phyloP scores from a whole-genome alignment of 225 moss, liverwort and hornwort genomes.

The Polytrichum formosum region DNA sequence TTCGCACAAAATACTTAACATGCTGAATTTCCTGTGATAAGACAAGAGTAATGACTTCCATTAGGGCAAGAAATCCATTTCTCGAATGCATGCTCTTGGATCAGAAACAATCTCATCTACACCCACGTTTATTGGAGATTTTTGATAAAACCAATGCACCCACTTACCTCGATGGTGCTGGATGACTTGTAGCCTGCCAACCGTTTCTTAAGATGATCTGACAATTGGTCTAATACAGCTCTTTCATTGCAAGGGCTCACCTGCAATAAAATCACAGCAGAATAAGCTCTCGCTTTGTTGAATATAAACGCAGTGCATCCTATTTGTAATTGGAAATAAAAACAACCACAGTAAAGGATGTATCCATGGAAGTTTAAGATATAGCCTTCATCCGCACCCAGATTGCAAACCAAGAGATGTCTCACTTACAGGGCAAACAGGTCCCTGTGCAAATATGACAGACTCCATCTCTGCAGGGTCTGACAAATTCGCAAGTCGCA shows the following conservation, averaged over 20 bases:
- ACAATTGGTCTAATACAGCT: slow-evolving; percentile 84
- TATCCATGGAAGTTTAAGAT: neutral
- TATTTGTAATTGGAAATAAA: neutral
- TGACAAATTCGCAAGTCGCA: slow-evolving; percentile 84
- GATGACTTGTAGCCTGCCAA: slow-evolving; percentile 79
- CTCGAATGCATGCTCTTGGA: neutral
- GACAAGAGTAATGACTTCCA: too few relatives aligned
- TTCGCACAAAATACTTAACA: neutral
- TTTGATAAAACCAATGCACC: too few relatives aligned
- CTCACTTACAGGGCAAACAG: slow-evolving; percentile 77
- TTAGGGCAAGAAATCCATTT: neutral
- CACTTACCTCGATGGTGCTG: slow-evolving; percentile 57
- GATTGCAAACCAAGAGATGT: neutral
- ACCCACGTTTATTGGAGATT: too few relatives aligned
- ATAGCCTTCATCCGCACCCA: neutral
- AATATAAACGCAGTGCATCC: neutral
- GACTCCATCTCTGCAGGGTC: slow-evolving; percentile 86
- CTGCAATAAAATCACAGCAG: slow-evolving; percentile 38
- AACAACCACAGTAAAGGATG: neutral
- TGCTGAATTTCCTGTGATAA: neutral
- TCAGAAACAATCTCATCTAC: neutral
- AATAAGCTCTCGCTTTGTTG: neutral
- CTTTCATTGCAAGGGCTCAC: slow-evolving; percentile 87
- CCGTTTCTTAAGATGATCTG: slow-evolving; percentile 58
- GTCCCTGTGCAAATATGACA: slow-evolving; percentile 83